These are phyloP conservation scores for Aureobasidium sp. DNA, from an alignment of 2,329 filamentous ascomycete genomes.

Conservation along the genomic window DNA sequence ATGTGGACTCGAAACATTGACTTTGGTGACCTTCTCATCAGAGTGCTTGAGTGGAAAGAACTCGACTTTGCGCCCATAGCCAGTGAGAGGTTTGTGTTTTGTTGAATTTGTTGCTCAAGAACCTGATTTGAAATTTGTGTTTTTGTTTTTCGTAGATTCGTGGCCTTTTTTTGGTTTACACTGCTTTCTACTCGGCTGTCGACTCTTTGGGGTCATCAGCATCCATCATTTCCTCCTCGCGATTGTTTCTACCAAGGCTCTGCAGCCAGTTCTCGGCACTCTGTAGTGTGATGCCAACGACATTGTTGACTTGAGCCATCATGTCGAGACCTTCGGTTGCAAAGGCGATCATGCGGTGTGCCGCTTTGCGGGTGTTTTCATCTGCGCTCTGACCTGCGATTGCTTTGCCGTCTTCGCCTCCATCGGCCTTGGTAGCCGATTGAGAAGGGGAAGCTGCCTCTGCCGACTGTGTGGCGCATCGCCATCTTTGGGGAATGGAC, in stretches of 20 bases:
- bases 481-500: slow-evolving; percentile 76
- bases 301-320: slow-evolving; percentile 82
- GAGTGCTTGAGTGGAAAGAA: too few species aligned
- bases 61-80: background rate
- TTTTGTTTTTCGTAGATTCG: background rate
- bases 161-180: background rate
- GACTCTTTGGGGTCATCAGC: slow-evolving; percentile 13
- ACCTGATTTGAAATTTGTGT: background rate
- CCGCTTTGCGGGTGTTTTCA: slow-evolving; percentile 47
- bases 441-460: slow-evolving; percentile 23
- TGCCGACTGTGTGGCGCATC: slow-evolving; percentile 48
- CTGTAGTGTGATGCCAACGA: slow-evolving; percentile 81
- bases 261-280: slow-evolving; percentile 92
- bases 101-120: background rate
- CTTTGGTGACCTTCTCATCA: background rate
- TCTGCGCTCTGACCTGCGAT: slow-evolving; percentile 18
- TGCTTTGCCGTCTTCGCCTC: slow-evolving; percentile 19
- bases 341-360: slow-evolving; percentile 73
- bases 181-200: background rate
- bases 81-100: background rate
- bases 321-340: slow-evolving; percentile 90
- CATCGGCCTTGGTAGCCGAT: slow-evolving; percentile 17
- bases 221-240: slow-evolving; percentile 17
- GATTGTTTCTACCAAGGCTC: slow-evolving; percentile 22
- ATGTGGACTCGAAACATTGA: background rate